Evolutionary conservation across 352 stramenopile species (phyloP).

Genomic region (Discostella stelligera): DNA sequence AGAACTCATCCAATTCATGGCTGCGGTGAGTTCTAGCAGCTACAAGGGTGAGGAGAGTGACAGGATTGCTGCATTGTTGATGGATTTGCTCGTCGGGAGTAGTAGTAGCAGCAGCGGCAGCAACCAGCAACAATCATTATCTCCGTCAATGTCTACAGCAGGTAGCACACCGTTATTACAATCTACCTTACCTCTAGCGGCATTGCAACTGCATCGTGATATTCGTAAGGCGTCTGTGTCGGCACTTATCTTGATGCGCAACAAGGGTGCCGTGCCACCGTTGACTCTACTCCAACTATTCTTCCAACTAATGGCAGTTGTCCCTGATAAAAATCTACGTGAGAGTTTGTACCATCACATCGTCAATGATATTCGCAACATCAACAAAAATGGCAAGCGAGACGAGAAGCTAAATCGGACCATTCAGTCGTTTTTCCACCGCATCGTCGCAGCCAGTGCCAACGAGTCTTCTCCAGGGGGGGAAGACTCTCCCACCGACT

Average conservation of each 20-base stretch:
- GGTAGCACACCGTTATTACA: constrained; percentile 28
- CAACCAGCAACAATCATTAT: not conserved
- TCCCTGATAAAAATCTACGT: constrained; percentile 93
- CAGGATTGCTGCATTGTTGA: constrained; percentile 80
- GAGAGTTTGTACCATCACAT: constrained; percentile 95
- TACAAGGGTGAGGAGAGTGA: constrained; percentile 82
- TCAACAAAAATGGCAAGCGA: constrained; percentile 86
- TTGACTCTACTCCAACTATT: constrained; percentile 93
- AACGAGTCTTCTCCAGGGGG: constrained; percentile 79
- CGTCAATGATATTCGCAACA: constrained; percentile 91
- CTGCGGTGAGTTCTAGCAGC: constrained; percentile 84
- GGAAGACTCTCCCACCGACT: constrained; percentile 83
- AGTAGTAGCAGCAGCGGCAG: constrained; percentile 1
- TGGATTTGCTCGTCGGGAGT: constrained; percentile 87
- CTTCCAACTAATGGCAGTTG: constrained; percentile 93
- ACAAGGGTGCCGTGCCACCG: constrained; percentile 85
- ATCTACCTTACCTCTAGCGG: constrained; percentile 50
- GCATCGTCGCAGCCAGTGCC: constrained; percentile 90
- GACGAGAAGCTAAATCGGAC: constrained; percentile 94
- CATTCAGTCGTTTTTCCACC: constrained; percentile 94
- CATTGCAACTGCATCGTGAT: constrained; percentile 81
- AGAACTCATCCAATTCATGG: constrained; percentile 94
- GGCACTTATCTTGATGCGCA: constrained; percentile 94
- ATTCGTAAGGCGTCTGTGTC: constrained; percentile 93
- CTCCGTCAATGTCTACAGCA: constrained; percentile 12